A percentile compares a stretch with the other conserved stretches of the same genome.
Conservation (phyloP, 148 eudicot genomes). For the Rhododendron kiyosumense region DNA sequence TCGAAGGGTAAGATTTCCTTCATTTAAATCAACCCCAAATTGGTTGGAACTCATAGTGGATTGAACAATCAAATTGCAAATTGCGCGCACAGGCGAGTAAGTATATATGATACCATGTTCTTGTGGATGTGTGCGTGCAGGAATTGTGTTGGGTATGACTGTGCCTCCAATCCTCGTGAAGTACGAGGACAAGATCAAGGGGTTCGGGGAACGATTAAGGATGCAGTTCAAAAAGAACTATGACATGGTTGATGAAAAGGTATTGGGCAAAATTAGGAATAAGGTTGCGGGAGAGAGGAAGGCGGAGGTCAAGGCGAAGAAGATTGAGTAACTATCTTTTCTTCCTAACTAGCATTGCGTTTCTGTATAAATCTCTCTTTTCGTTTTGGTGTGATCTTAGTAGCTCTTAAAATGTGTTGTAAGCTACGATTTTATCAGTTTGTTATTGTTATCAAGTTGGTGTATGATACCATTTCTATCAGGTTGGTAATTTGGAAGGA, state of each 20-base stretch:
- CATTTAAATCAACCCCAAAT: background rate
- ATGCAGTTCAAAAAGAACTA: constrained; percentile 12
- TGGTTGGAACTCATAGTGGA: background rate
- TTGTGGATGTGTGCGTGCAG: constrained; percentile 3
- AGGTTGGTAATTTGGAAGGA: no score
- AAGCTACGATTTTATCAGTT: no score
- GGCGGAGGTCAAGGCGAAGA: constrained; percentile 6
- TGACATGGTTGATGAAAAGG: constrained; percentile 15
- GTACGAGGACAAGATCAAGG: constrained; percentile 22
- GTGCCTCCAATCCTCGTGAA: constrained; percentile 21
- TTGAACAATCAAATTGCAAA: no score
- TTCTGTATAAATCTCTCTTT: background rate
- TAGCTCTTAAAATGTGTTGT: background rate
- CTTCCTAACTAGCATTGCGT: background rate
- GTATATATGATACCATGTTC: background rate
- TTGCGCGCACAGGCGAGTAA: no score
- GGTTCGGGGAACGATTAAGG: constrained; percentile 13
- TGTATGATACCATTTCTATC: no score
- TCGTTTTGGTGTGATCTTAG: background rate
- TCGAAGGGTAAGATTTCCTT: background rate
- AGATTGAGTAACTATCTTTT: background rate
- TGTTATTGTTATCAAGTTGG: no score
- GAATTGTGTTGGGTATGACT: background rate
- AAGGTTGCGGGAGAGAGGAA: background rate
- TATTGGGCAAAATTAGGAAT: constrained; percentile 4